These are phyloP conservation scores for Zygosaccharomyces bisporus DNA, from an alignment of 805 yeast species.

Conservation along the genomic window DNA sequence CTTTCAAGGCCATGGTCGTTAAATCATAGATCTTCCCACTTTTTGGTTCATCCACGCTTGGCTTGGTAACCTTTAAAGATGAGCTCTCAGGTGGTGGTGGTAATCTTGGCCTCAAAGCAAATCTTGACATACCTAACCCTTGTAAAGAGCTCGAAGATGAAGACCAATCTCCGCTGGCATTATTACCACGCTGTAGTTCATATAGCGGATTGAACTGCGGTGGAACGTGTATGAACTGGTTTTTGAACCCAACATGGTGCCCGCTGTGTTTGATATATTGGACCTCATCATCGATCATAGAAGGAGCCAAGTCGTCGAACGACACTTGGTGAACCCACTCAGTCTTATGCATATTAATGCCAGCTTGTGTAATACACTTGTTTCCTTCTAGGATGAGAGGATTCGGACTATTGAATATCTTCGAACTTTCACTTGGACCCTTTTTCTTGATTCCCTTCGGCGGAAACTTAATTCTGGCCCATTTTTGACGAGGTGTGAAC, in stretches of 20 bases:
- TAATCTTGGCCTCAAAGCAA: conserved; percentile 10
- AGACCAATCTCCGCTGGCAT: conserved; percentile 3
- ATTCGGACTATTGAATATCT: too few relatives aligned
- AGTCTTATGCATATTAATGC: neutral
- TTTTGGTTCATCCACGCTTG: conserved; percentile 18
- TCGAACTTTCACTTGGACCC: neutral
- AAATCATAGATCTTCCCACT: conserved; percentile 23
- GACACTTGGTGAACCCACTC: conserved; percentile 30
- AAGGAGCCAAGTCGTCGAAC: conserved; percentile 34
- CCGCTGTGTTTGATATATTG: conserved; percentile 20
- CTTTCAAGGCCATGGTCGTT: conserved; percentile 19
- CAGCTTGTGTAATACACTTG: too few relatives aligned
- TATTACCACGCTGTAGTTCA: neutral
- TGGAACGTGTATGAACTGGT: conserved; percentile 30
- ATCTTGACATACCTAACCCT: neutral
- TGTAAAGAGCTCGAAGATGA: conserved; percentile 1
- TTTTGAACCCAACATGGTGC: conserved; percentile 23
- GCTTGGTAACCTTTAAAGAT: conserved; percentile 14
- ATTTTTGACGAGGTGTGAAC: neutral
- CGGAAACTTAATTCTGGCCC: neutral
- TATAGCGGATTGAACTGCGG: conserved; percentile 33
- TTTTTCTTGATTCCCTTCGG: neutral
- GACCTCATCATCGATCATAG: conserved; percentile 30
- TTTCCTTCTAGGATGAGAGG: too few relatives aligned
- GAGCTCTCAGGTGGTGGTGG: conserved; percentile 31